A percentile compares a stretch with the other conserved stretches of the same genome.
Conservation (phyloP, 306 rosid genomes). For the Glycine soja region DNA sequence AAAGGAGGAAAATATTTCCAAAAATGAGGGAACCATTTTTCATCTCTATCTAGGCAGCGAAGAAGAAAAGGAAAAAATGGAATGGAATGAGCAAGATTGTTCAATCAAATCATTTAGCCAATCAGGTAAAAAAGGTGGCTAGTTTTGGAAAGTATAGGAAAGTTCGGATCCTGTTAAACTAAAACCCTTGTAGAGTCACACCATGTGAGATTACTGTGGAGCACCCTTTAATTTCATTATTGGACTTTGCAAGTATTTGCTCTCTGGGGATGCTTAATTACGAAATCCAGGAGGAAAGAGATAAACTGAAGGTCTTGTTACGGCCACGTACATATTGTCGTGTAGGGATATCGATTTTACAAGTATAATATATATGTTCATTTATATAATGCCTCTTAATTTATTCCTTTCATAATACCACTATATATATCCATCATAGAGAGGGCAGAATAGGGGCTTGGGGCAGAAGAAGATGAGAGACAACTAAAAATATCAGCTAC, state of each 20-base stretch:
- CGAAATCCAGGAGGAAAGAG: conserved; percentile 30
- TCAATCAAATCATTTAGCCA: conserved; percentile 55
- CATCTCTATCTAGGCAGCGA: conserved; percentile 37
- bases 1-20: conserved; percentile 42
- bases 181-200: conserved; percentile 50
- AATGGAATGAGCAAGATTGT: conserved; percentile 53
- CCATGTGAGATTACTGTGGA: conserved; percentile 55
- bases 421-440: no score
- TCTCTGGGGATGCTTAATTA: conserved; percentile 18
- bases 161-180: conserved; percentile 51
- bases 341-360: not conserved
- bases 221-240: conserved; percentile 44
- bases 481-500: not conserved
- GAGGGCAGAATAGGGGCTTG: not conserved
- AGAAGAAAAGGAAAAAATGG: conserved; percentile 44
- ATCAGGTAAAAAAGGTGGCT: conserved; percentile 44
- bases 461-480: not conserved
- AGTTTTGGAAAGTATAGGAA: conserved; percentile 50
- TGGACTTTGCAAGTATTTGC: conserved; percentile 25
- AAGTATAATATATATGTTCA: not conserved
- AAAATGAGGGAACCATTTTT: conserved; percentile 41
- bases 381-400: not conserved
- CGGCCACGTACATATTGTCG: conserved; percentile 18
- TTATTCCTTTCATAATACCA: not conserved
- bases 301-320: not conserved